phyloP scores from a whole-genome alignment of 345 rosid species.

The Eucalyptus decipiens region DNA sequence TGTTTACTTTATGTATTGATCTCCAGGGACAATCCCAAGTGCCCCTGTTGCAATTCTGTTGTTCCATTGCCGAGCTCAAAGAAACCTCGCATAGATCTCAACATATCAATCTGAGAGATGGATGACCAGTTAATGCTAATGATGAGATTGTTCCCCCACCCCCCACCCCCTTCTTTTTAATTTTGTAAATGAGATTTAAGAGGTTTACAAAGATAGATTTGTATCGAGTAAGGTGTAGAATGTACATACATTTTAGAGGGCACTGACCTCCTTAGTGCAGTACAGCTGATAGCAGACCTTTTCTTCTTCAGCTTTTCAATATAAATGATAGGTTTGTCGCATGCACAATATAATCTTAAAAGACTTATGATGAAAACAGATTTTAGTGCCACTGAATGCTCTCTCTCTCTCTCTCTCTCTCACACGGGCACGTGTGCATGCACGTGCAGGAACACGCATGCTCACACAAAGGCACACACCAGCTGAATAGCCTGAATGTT shows the following conservation, averaged over 20 bases:
- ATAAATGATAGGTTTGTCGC: not conserved
- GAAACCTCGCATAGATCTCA: conserved; percentile 22
- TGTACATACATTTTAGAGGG: not conserved
- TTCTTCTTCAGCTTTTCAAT: not conserved
- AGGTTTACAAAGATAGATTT: not conserved
- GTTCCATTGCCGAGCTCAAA: conserved; percentile 42
- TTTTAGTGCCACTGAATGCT: not conserved
- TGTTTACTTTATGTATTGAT: conserved; percentile 40
- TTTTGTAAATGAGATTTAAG: not conserved
- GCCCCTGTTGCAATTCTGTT: conserved; percentile 59
- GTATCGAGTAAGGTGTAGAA: not conserved
- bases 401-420: not conserved
- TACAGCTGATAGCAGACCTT: not conserved
- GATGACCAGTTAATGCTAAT: not conserved
- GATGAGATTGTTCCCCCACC: not conserved
- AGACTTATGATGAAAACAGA: not conserved
- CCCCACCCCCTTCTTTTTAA: not conserved
- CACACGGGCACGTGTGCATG: not conserved
- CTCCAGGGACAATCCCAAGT: conserved; percentile 26
- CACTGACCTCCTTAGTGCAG: not conserved
- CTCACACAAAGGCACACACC: not conserved
- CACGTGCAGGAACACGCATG: not conserved
- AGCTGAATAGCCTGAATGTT: not conserved
- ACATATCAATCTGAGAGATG: conserved; percentile 37
- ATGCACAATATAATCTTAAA: not conserved